Evolutionary conservation across 306 rosid genomes (phyloP), one percentile per base, ranked within the genome.

Genomic region (Oxytropis ochrocephala): DNA sequence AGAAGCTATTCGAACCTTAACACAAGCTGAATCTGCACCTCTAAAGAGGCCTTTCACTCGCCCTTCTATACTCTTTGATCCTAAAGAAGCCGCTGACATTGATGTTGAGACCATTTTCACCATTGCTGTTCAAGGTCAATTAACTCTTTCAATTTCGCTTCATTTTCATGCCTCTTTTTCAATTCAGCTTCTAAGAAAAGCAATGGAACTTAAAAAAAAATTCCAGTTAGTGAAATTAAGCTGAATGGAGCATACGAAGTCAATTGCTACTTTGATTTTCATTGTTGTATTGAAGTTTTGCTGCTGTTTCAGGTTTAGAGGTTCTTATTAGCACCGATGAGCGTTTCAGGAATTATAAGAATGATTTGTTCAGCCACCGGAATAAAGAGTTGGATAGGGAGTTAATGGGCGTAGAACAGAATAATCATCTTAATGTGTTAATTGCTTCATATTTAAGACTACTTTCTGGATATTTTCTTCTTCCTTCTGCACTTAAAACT

Each of bases 21-120:
- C 67, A 9, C 90, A 57, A 56, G 75, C 60, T 5, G 91, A 85
- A 14, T 50, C 87, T 4, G 85, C 87, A 43, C 88, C 83, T 52
- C 79, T 48, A 18, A 94, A 81, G 81, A 64, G 92, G 52, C 97
- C 98, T 0, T 83, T 82, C 83, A 86, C 91, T 58, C 91, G 98
- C 0, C 92, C 98, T 67, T 87, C 98, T 5, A 74, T 94, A 58
- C 78, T 90, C 44, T 88, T 75, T 67, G 90, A 90, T 47, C 89
- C 96, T 41, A 88, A 90, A 78, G 80, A 82, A 72, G 98, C 98
- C 0, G 96, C 98, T 1, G 98, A 94, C 42, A 76, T 79, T 27
- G 89, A 81, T 24, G 42, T 79, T 11, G 92, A 94, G 27, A 67
- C 96, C 41, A 69, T 94, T 30, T 81, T 81, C 74, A 17, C 59